Percentiles rank a stretch among this genome's conserved stretches.
phyloP scores from a whole-genome alignment of 768 basidiomycete genomes.

The Leccinum variicolor region DNA sequence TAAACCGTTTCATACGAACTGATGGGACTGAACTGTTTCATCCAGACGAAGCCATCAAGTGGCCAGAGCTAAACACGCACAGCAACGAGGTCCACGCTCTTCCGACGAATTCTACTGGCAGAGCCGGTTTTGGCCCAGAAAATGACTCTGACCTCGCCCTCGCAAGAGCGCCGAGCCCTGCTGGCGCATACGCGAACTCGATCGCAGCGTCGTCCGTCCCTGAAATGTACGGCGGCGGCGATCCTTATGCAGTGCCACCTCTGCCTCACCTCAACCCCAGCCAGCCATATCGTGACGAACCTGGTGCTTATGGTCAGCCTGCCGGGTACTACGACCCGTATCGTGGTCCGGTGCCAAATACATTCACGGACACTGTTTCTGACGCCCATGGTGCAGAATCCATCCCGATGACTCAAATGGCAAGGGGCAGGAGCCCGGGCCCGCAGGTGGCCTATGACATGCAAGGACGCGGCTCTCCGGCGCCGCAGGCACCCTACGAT shows the following conservation, averaged over 20 bases:
- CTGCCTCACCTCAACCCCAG: constrained; percentile 78
- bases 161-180: constrained; percentile 46
- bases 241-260: constrained; percentile 83
- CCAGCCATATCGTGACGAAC: constrained; percentile 74
- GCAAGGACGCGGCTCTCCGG: constrained; percentile 37
- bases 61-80: constrained; percentile 83
- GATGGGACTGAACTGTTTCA: neutral
- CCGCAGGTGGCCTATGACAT: constrained; percentile 41
- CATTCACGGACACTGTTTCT: constrained; percentile 45
- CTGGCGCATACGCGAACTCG: constrained; percentile 46
- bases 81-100: constrained; percentile 55
- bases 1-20: constrained; percentile 8
- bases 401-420: constrained; percentile 75
- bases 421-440: constrained; percentile 37
- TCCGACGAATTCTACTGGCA: constrained; percentile 66
- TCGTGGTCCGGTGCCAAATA: constrained; percentile 66
- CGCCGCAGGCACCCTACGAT: constrained; percentile 41
- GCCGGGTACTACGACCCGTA: constrained; percentile 77
- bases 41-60: constrained; percentile 82
- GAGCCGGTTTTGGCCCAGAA: constrained; percentile 61
- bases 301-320: constrained; percentile 36
- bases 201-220: constrained; percentile 43
- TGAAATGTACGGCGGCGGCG: constrained; percentile 39
- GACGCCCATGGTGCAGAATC: constrained; percentile 46
- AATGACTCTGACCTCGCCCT: constrained; percentile 58